These are phyloP conservation scores for Exophiala sideris DNA, from an alignment of 2,329 filamentous ascomycete genomes.

Conservation along the genomic window DNA sequence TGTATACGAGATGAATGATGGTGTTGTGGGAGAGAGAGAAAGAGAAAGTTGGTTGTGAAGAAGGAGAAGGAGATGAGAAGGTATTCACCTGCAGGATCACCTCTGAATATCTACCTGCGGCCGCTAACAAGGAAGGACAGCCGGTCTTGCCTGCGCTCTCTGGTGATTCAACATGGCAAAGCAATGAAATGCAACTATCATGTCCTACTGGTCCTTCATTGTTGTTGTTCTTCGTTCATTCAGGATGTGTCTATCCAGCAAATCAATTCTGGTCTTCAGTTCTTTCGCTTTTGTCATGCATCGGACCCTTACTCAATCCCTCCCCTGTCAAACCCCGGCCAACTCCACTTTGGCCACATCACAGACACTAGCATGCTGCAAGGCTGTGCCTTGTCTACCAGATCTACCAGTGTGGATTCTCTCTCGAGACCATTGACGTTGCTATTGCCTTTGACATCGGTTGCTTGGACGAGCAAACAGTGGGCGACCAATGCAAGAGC, in stretches of 20 bases:
- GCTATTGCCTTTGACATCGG: too few species aligned
- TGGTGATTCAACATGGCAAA: neutral
- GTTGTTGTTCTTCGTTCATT: neutral
- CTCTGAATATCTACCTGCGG: neutral
- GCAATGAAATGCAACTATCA: neutral
- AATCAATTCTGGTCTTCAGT: neutral
- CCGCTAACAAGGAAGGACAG: conserved; percentile 9
- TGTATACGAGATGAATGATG: conserved; percentile 10
- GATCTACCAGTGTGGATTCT: too few species aligned
- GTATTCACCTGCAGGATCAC: conserved; percentile 1
- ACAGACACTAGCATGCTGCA: too few species aligned
- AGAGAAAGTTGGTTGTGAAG: neutral
- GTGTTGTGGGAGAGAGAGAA: conserved; percentile 8
- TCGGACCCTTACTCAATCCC: too few species aligned
- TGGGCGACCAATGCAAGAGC: too few species aligned
- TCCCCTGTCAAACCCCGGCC: too few species aligned
- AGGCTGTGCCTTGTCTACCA: too few species aligned
- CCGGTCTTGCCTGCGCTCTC: conserved; percentile 15
- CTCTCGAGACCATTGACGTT: too few species aligned
- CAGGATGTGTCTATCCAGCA: neutral
- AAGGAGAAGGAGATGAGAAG: conserved; percentile 1
- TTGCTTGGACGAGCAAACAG: too few species aligned
- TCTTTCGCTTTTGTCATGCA: neutral
- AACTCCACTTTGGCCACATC: too few species aligned
- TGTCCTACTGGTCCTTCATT: neutral